Conservation (phyloP, 495 filamentous ascomycete species). For the Sabuloglossum arenarium region DNA sequence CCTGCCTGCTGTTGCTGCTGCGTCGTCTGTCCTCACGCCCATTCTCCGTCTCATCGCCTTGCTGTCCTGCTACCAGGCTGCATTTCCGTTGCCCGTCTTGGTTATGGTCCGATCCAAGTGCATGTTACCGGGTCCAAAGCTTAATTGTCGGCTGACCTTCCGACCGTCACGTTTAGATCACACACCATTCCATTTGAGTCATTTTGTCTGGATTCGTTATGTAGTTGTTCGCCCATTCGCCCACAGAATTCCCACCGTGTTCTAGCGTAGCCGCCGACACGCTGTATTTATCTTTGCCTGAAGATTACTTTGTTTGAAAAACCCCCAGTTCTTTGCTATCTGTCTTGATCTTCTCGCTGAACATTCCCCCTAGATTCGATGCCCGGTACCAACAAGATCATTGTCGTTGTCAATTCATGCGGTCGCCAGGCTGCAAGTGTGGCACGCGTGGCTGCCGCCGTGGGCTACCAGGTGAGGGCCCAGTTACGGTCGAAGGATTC, state of each 20-base stretch:
- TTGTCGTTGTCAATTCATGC: constrained; percentile 8
- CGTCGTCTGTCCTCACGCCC: neutral
- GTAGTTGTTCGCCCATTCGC: too few species aligned
- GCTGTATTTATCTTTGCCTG: neutral
- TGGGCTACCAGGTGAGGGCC: constrained; percentile 7
- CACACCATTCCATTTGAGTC: neutral
- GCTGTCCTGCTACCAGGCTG: neutral
- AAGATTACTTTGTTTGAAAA: neutral
- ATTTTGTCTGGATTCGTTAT: too few species aligned
- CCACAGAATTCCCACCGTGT: neutral
- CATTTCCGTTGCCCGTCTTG: neutral
- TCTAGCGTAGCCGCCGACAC: neutral
- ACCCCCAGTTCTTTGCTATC: neutral
- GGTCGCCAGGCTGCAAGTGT: constrained; percentile 9
- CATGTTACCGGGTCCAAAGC: neutral
- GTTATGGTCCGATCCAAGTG: neutral
- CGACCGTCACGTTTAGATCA: neutral
- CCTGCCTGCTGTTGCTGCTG: neutral
- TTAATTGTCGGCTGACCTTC: constrained; percentile 1
- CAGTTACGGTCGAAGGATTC: constrained; percentile 5
- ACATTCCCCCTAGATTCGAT: neutral
- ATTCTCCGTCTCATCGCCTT: too few species aligned
- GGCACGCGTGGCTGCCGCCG: constrained; percentile 7
- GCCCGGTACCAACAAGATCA: constrained; percentile 3
- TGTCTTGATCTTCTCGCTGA: neutral